phyloP scores from a whole-genome alignment of 306 rosid species.

The cucumber (Cucumis sativus) region DNA sequence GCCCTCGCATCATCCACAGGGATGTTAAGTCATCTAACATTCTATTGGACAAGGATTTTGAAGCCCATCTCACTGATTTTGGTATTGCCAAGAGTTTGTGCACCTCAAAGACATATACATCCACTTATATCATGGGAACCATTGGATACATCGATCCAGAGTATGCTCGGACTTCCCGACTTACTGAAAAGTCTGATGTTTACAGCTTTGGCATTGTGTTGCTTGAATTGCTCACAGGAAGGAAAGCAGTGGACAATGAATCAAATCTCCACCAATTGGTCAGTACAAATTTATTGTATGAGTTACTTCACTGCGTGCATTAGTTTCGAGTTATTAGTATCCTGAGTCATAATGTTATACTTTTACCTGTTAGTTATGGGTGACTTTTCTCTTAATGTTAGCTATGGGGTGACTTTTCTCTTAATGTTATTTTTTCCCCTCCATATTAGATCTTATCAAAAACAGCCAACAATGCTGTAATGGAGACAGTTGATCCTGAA shows the following conservation, averaged over 20 bases:
- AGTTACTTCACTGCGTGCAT: background rate
- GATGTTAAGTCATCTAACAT: conserved; percentile 90
- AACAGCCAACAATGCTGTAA: conserved; percentile 68
- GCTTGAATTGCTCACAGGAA: conserved; percentile 83
- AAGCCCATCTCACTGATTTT: conserved; percentile 82
- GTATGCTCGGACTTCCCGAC: conserved; percentile 87
- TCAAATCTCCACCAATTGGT: conserved; percentile 89
- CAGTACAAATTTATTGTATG: conserved; percentile 5
- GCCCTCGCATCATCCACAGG: conserved; percentile 89
- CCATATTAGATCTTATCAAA: conserved; percentile 59
- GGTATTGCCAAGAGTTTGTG: conserved; percentile 89
- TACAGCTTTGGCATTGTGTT: conserved; percentile 90
- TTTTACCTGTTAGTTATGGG: background rate
- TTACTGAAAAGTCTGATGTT: conserved; percentile 89
- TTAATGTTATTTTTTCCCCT: background rate
- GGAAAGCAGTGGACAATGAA: conserved; percentile 86
- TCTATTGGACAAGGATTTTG: conserved; percentile 72
- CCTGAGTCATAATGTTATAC: background rate
- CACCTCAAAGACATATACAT: conserved; percentile 63
- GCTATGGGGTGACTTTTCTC: background rate
- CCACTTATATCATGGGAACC: conserved; percentile 85
- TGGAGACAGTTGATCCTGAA: conserved; percentile 86
- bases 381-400: background rate
- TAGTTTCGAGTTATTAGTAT: background rate
- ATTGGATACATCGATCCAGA: conserved; percentile 97